Evolutionary conservation across 1,284 basidiomycete species (phyloP), one percentile per base, ranked within the genome.

Genomic region (Filobasidium uniguttulatum): DNA sequence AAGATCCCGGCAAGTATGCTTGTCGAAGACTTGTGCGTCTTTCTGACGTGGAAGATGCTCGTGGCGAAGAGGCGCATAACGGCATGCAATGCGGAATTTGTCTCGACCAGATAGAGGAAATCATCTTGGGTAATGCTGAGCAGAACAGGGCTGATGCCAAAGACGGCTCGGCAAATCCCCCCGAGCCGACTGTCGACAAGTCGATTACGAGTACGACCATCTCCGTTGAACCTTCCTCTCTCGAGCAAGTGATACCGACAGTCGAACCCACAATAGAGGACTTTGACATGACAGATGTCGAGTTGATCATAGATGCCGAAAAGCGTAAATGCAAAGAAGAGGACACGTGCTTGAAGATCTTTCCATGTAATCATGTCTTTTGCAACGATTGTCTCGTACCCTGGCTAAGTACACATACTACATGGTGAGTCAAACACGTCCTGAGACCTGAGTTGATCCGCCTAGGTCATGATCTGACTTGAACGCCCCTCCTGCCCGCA

Each of bases 351-450:
- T 60, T 69, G n/a, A 69, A 67, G 55, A 60, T 56, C 8, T 56
- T 69, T 40, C 67, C 67, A 0, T 69, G 67, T 54, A 65, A 68
- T 57, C 67, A 69, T 47, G 57, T 69, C 22, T 69, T 66, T 54
- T 66, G 68, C 46, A 61, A 55, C 14, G 54, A 54, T 8, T 69
- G 67, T 49, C 53, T 69, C 15, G 55, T 63, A 48, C 66, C 65
- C 4, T 69, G 67, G 67, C 63, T 69, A 33, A 52, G 57, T 1
- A 58, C 59, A 3, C 61, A 67, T 40, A 64, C 65, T 49, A 70
- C 62, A 17, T 70, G 67, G 66, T 66, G 44, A 62, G 66, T 57
- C 23, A 19, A n/a, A n/a, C n/a, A n/a, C n/a, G n/a, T n/a, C n/a
- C n/a, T n/a, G n/a, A n/a, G n/a, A n/a, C n/a, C n/a, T 23, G 12